phyloP scores from a whole-genome alignment of 176 grass and related monocot species.

The Aechmea fasciata region DNA sequence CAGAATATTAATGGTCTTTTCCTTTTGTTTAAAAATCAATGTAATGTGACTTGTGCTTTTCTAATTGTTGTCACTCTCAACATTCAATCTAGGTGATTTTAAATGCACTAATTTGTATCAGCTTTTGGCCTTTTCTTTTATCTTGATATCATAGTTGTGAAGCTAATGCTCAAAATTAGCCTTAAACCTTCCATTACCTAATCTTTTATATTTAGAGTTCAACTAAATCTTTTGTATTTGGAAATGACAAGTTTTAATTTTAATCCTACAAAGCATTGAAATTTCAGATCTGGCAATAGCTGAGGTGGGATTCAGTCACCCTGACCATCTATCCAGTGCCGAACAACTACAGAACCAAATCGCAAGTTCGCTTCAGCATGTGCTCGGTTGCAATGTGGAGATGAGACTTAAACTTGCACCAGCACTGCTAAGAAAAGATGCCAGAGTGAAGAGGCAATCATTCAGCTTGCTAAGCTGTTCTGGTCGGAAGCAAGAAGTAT shows the following conservation, averaged over 20 bases:
- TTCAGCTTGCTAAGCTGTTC: slow-evolving; percentile 88
- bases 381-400: slow-evolving; percentile 83
- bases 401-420: slow-evolving; percentile 65
- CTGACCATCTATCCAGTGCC: slow-evolving; percentile 73
- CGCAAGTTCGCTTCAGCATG: slow-evolving; percentile 54
- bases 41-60: too few relatives aligned
- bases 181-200: too few relatives aligned
- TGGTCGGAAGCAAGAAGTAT: slow-evolving; percentile 74
- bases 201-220: too few relatives aligned
- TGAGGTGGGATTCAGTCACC: slow-evolving; percentile 82
- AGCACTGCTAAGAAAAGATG: slow-evolving; percentile 33
- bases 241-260: background rate
- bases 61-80: too few relatives aligned
- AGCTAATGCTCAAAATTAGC: too few relatives aligned
- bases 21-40: too few relatives aligned
- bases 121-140: too few relatives aligned
- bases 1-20: too few relatives aligned
- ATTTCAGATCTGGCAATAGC: slow-evolving; percentile 79
- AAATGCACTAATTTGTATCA: too few relatives aligned
- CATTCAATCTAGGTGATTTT: too few relatives aligned
- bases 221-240: background rate
- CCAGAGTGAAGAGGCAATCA: slow-evolving; percentile 61
- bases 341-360: slow-evolving; percentile 71
- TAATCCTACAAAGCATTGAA: background rate
- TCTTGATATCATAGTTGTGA: too few relatives aligned